Base-by-base conservation (phyloP, 1,139 yeast species). In the Entelexis paramagnoliae region DNA sequence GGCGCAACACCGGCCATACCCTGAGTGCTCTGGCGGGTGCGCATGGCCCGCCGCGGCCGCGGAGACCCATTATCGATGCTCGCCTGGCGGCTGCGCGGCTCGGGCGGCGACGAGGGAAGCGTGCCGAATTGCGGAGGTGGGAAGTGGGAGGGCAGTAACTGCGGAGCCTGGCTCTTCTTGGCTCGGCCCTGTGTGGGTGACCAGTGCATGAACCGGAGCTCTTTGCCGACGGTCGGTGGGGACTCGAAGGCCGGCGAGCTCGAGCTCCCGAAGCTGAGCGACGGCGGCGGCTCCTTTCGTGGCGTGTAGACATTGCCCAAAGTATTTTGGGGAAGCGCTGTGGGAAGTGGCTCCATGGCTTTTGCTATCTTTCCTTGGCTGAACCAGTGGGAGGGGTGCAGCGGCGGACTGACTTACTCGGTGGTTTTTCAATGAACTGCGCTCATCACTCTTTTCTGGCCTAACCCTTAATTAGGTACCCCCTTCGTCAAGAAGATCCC, bases 301-400 rank as follows among this genome's bases (percentile, higher is more conserved):
- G 94, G 85, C 65, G 82, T 85, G 11, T 94, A 93, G 61, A 76
- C 83, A 17, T 44, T 16, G 30, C 14, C 10, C 35, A 33, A 14
- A 33, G 34, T 35, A 11, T 22, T 17, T 20, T 45, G 48, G 3
- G 33, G 41, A 29, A 34, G 41, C 19, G 42, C 28, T 22, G 13
- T 14, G 3, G 41, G 48, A 5, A 45, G 33, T 6, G 36, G 36
- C 13, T 42, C 46, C 46, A 42, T 42, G n/a, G 4, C 22, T 14
- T 39, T 26, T 17, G 3, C 9, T 9, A 26, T 8, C 17, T 20
- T 16, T 7, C 3, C 11, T 14, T 6, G 4, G 3, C 7, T 35
- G 14, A 13, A n/a, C n/a, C n/a, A n/a, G 30, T 7, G 30, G 30
- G 30, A 35, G 9, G 24, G 17, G 11, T 20, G 28, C 28, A 8